Conservation (phyloP, 2,329 filamentous ascomycete species). For the Ophiocordyceps camponoti-floridani region DNA sequence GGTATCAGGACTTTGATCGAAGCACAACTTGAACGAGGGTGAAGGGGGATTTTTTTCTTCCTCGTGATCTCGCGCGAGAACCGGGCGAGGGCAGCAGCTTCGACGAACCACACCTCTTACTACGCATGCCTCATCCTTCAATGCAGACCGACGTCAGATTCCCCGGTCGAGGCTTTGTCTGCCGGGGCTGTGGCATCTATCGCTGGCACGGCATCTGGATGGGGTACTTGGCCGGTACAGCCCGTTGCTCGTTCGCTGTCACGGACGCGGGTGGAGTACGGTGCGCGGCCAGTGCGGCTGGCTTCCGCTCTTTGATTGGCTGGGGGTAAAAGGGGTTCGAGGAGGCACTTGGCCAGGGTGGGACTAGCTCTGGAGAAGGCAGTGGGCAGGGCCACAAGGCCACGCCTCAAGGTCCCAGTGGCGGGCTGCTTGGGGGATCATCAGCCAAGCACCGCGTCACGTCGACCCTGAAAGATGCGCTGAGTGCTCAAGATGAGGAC, state of each 20-base stretch:
- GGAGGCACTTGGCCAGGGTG: constrained; percentile 7
- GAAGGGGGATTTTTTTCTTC: background rate
- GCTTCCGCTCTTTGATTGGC: constrained; percentile 1
- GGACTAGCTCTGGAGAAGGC: constrained; percentile 13
- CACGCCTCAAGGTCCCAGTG: constrained; percentile 1
- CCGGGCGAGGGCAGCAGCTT: background rate
- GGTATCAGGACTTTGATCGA: background rate
- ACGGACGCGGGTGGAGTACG: background rate
- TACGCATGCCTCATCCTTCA: background rate
- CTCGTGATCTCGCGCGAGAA: background rate
- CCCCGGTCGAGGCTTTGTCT: background rate
- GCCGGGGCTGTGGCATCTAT: background rate
- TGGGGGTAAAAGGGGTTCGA: constrained; percentile 16
- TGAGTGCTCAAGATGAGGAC: background rate
- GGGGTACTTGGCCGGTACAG: too few species aligned
- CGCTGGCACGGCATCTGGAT: background rate
- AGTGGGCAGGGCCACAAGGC: constrained; percentile 5
- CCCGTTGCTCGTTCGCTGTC: background rate
- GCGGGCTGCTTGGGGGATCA: background rate
- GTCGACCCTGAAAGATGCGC: background rate
- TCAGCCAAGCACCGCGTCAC: background rate
- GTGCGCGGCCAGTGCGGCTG: background rate
- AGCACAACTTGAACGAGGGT: background rate
- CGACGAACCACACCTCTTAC: too few species aligned
- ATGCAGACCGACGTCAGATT: background rate